These are phyloP conservation scores for Ophiostoma novo-ulmi DNA, from an alignment of 2,329 filamentous ascomycete species.

Conservation along the genomic window DNA sequence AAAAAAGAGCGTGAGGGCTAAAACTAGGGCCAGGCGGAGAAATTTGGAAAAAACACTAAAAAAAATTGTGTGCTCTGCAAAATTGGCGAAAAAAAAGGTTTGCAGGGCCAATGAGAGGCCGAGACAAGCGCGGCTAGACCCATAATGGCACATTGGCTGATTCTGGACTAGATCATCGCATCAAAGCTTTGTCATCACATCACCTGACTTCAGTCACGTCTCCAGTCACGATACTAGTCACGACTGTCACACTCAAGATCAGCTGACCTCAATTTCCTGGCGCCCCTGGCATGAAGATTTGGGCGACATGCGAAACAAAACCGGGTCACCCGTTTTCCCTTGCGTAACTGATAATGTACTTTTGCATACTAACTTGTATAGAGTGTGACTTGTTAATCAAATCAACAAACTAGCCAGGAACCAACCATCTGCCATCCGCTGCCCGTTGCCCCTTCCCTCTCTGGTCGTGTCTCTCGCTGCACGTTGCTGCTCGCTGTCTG, in stretches of 20 bases:
- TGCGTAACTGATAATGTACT: conserved; percentile 17
- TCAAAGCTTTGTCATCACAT: background rate
- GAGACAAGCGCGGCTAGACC: background rate
- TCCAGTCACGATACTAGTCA: background rate
- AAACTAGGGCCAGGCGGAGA: conserved; percentile 25
- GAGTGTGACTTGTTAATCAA: conserved; percentile 18
- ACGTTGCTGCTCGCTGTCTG: background rate
- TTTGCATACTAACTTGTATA: conserved; percentile 16
- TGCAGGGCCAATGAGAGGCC: conserved; percentile 21
- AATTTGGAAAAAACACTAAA: conserved; percentile 11
- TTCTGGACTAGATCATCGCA: background rate
- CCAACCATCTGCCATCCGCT: conserved; percentile 4
- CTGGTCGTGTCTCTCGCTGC: conserved; percentile 12
- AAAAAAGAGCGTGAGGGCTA: conserved; percentile 22
- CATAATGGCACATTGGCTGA: background rate
- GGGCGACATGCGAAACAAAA: conserved; percentile 17
- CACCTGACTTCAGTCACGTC: background rate
- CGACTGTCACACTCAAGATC: background rate
- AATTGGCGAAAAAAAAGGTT: conserved; percentile 21
- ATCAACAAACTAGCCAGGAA: conserved; percentile 19
- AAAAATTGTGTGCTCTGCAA: conserved; percentile 25
- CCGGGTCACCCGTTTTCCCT: conserved; percentile 10
- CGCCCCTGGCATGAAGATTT: conserved; percentile 9
- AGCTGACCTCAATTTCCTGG: conserved; percentile 5
- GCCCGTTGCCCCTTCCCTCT: conserved; percentile 15